These are phyloP conservation scores for Clonostachys byssicola DNA, from an alignment of 2,329 filamentous ascomycete genomes.

Conservation along the genomic window DNA sequence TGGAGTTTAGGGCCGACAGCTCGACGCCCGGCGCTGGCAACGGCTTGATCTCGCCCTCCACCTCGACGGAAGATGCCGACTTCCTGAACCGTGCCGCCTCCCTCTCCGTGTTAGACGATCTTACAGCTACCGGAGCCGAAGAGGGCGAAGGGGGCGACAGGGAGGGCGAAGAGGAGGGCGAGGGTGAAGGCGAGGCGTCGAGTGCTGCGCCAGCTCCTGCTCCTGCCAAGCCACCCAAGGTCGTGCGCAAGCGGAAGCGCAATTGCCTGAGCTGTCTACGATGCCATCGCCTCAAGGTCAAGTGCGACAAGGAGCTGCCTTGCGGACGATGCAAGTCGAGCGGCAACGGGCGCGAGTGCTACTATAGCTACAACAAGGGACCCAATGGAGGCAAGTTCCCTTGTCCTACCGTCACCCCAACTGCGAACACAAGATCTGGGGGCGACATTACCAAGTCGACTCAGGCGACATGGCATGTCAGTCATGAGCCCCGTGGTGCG, in stretches of 20 bases:
- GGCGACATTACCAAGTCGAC: conserved; percentile 17
- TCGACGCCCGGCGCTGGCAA: conserved; percentile 5
- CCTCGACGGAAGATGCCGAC: conserved; percentile 14
- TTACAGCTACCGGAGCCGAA: neutral
- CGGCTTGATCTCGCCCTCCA: conserved; percentile 20
- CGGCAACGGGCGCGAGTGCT: conserved; percentile 25
- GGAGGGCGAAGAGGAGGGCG: neutral
- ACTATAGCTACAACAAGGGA: conserved; percentile 29
- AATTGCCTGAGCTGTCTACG: conserved; percentile 27
- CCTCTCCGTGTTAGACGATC: neutral
- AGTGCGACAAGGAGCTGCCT: conserved; percentile 29
- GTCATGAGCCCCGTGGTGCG: conserved; percentile 24
- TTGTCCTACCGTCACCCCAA: conserved; percentile 16
- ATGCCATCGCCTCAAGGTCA: conserved; percentile 29
- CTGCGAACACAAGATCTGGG: conserved; percentile 1
- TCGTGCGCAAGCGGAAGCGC: conserved; percentile 26
- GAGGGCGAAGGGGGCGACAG: neutral
- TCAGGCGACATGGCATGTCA: conserved; percentile 23
- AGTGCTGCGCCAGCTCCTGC: neutral
- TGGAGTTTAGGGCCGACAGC: neutral
- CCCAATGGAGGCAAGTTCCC: conserved; percentile 27
- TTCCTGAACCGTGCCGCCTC: conserved; percentile 5
- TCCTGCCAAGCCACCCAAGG: neutral
- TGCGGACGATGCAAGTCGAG: conserved; percentile 25
- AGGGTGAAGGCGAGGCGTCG: neutral